phyloP scores from a whole-genome alignment of 1,284 basidiomycete species.

The Ganoderma multipileum region DNA sequence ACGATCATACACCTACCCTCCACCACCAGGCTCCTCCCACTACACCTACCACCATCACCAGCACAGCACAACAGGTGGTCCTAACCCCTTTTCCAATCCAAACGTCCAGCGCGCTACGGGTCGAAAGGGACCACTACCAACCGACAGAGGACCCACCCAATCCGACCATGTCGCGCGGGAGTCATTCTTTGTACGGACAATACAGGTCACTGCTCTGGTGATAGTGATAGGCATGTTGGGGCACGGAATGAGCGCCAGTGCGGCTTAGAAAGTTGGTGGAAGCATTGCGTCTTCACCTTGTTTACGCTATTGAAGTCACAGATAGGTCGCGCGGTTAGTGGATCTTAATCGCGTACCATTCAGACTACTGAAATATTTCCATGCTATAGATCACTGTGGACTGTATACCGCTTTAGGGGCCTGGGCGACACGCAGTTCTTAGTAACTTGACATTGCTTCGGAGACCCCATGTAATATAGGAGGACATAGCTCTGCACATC shows the following conservation, averaged over 20 bases:
- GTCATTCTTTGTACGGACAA: slow-evolving; percentile 39
- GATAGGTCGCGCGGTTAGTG: not conserved
- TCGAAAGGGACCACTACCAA: slow-evolving; percentile 26
- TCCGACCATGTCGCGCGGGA: slow-evolving; percentile 37
- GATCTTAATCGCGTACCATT: not conserved
- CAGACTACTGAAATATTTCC: not conserved
- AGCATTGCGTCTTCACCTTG: not conserved
- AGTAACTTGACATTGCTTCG: not conserved
- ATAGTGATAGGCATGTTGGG: slow-evolving; percentile 39
- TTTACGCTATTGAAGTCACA: no score
- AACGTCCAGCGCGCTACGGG: slow-evolving; percentile 42
- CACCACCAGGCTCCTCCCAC: slow-evolving; percentile 28
- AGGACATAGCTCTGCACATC: no score
- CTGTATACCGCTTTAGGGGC: not conserved
- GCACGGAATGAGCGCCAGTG: slow-evolving; percentile 32
- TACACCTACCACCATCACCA: slow-evolving; percentile 9
- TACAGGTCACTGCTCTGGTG: slow-evolving; percentile 43
- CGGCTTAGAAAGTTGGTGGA: not conserved
- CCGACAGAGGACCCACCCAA: slow-evolving; percentile 30
- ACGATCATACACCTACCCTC: slow-evolving; percentile 23
- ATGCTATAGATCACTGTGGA: not conserved
- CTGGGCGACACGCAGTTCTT: not conserved
- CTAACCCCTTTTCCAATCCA: slow-evolving; percentile 40
- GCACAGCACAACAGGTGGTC: slow-evolving; percentile 27
- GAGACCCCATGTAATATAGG: not conserved